Evolutionary conservation across 176 grass and related monocot species (phyloP).

Genomic region (Aegilops tauschii): DNA sequence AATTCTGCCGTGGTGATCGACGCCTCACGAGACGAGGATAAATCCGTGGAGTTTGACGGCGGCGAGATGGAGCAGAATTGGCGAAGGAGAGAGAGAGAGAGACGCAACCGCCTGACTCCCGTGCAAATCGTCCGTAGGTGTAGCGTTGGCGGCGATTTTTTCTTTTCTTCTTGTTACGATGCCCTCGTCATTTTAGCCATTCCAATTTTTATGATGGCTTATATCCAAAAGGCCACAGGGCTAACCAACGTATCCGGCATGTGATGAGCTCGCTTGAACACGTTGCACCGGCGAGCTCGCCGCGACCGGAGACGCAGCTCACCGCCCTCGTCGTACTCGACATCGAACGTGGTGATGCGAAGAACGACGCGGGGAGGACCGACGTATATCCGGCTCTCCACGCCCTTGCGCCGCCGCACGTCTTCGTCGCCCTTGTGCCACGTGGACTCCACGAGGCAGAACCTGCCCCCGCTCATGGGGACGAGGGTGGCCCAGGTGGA

Average conservation of each 20-base stretch:
- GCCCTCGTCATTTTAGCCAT: too few relatives aligned
- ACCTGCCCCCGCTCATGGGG: background rate
- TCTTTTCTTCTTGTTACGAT: too few relatives aligned
- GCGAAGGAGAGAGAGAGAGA: too few relatives aligned
- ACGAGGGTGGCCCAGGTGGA: slow-evolving; percentile 10
- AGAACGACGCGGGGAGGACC: background rate
- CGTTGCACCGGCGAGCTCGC: background rate
- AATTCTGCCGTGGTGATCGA: too few relatives aligned
- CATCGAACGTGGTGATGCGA: background rate
- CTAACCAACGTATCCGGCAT: background rate
- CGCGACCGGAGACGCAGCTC: background rate
- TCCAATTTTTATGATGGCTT: too few relatives aligned
- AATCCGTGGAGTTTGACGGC: too few relatives aligned
- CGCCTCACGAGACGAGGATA: too few relatives aligned
- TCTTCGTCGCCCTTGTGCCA: background rate
- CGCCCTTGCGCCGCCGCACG: background rate
- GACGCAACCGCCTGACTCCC: too few relatives aligned
- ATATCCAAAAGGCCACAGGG: slow-evolving; percentile 12
- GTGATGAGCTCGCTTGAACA: background rate
- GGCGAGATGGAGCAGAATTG: too few relatives aligned
- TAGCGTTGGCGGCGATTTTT: too few relatives aligned
- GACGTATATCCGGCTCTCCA: background rate
- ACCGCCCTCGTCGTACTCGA: background rate
- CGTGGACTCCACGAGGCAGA: background rate
- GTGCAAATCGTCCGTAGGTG: too few relatives aligned